Base-by-base conservation (phyloP, 2,329 filamentous ascomycete species). In the Ceratocystis destructans region DNA sequence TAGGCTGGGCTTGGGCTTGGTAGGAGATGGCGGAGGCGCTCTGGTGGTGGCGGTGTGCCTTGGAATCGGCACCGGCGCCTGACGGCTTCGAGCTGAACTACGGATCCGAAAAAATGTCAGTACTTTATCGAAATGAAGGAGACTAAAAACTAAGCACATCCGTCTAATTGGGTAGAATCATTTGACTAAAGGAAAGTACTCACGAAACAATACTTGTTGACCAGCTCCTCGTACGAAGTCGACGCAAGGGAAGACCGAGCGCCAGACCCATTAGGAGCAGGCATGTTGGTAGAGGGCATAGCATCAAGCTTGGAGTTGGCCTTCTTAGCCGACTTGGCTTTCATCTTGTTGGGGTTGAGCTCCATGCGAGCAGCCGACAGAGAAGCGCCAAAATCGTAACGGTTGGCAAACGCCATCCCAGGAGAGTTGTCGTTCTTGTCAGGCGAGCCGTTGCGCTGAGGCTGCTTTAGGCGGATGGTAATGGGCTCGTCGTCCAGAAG, bases 191-290 rank as follows among this genome's bases (percentile, higher is more conserved):
- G 12, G 8, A 37, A 46, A 44, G 37, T 67, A 96, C 93, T 86
- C 93, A 96, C 93, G 85, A 97, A 99, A 83, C 94, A 99, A 82
- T 96, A 99, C 80, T 96, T 96, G 80, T 96, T 92, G 76, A 99
- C 88, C 70, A 99, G 83, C 78, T 99, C 94, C 77, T 95, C 90
- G 76, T 99, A 97, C 68, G 93, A 92, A 68, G 90, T 86, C 70
- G 91, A 95, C 68, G 92, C 84, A 70, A 96, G 87, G 72, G 77
- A 77, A 62, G 77, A 71, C 70, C 77, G 75, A 79, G 80, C 74
- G 73, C 82, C 79, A 28, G 59, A 22, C 44, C 62, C 41, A 20
- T 28, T 25, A 48, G 33, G 55, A 46, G 67, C 10, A 46, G 68
- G 63, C 6, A 64, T 48, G 8, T 64, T 65, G 22, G 68, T 61